Percentiles rank a stretch among this genome's conserved stretches.
phyloP scores from a whole-genome alignment of 495 filamentous ascomycete species.

The Lentithecium fluviatile region DNA sequence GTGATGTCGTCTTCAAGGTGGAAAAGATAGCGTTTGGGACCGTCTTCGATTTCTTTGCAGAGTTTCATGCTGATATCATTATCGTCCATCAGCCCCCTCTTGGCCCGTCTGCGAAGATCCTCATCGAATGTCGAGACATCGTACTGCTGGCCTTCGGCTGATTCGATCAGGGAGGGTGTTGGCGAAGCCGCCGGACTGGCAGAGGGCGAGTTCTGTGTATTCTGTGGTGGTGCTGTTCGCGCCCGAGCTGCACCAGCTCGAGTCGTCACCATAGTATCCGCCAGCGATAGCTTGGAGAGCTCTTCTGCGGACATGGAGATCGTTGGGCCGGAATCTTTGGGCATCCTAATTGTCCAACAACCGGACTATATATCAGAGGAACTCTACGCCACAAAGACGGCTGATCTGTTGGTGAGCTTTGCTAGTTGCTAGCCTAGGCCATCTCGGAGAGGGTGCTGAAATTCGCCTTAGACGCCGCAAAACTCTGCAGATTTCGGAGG shows the following conservation, averaged over 20 bases:
- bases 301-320: conserved; percentile 35
- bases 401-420: conserved; percentile 9
- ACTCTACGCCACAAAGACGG: conserved; percentile 19
- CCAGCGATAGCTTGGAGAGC: conserved; percentile 29
- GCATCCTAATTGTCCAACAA: not conserved
- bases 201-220: not conserved
- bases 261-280: conserved; percentile 33
- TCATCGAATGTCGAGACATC: conserved; percentile 25
- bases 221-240: conserved; percentile 6
- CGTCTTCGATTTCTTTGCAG: conserved; percentile 15
- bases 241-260: conserved; percentile 31
- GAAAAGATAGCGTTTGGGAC: conserved; percentile 23
- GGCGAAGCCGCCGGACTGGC: conserved; percentile 5
- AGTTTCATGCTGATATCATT: conserved; percentile 34
- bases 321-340: not conserved
- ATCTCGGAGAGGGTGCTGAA: not conserved
- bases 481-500: not conserved
- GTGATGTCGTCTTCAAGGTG: conserved; percentile 32
- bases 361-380: conserved; percentile 19
- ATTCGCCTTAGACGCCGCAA: not conserved
- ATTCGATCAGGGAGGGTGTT: conserved; percentile 15
- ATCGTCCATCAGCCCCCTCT: conserved; percentile 26
- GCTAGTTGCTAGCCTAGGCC: conserved; percentile 7
- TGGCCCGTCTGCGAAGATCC: conserved; percentile 21
- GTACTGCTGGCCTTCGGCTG: conserved; percentile 24